Evolutionary conservation across 139 green algal genomes (phyloP).

Genomic region (Chlamydomonas urium): DNA sequence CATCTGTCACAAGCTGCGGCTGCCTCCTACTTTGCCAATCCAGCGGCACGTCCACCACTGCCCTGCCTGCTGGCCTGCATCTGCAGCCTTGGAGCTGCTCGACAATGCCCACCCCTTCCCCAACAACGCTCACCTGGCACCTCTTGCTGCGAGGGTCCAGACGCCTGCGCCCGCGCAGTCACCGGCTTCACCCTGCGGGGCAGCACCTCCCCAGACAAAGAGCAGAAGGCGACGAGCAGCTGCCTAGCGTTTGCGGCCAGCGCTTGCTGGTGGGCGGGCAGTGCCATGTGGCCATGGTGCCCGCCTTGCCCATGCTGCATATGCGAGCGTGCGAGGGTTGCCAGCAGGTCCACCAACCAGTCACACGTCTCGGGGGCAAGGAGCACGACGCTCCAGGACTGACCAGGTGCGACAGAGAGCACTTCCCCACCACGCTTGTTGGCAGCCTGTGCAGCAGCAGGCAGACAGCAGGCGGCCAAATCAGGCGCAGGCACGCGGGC

Average conservation of each 20-base stretch:
- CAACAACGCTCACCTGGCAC: no score
- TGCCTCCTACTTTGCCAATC: no score
- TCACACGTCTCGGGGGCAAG: constrained; percentile 38
- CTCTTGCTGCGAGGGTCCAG: no score
- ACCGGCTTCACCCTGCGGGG: not conserved
- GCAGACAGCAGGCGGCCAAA: not conserved
- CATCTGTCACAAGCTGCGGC: no score
- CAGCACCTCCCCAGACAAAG: constrained; percentile 53
- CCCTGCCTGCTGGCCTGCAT: no score
- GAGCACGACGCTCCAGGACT: constrained; percentile 49
- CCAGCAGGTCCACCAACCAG: constrained; percentile 63
- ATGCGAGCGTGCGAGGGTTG: constrained; percentile 7
- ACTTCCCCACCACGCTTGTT: constrained; percentile 17
- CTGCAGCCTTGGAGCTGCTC: no score
- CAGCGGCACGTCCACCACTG: no score
- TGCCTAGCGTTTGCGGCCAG: constrained; percentile 46
- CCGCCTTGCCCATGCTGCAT: constrained; percentile 1
- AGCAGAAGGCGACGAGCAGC: constrained; percentile 70
- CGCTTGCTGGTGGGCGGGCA: not conserved
- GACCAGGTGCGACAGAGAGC: constrained; percentile 24
- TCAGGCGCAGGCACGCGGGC: not conserved
- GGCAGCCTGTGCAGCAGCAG: constrained; percentile 8
- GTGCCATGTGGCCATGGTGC: constrained; percentile 5
- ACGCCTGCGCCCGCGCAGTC: not conserved
- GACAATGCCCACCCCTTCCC: no score